phyloP scores from a whole-genome alignment of 2,329 filamentous ascomycete genomes.

The Trichoderma asperellum region DNA sequence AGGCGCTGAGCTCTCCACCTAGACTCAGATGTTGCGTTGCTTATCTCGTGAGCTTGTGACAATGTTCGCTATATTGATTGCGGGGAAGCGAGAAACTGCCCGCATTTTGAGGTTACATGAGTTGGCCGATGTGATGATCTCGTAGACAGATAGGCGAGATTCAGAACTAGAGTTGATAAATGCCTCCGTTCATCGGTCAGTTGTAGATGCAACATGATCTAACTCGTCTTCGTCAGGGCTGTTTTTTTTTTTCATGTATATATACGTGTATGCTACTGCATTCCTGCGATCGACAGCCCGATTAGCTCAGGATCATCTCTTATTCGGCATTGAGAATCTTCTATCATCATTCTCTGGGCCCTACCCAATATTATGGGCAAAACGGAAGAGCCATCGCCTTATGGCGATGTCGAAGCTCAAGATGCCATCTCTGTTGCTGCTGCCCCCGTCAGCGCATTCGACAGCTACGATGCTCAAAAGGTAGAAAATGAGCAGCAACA shows the following conservation, averaged over 20 bases:
- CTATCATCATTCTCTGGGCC: neutral
- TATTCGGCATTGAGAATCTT: neutral
- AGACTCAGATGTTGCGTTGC: neutral
- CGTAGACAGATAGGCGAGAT: neutral
- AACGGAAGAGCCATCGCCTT: constrained; percentile 7
- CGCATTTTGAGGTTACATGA: constrained; percentile 16
- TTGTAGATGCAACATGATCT: neutral
- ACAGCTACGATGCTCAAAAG: constrained; percentile 16
- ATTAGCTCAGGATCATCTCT: no score
- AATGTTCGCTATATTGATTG: neutral
- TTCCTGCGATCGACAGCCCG: neutral
- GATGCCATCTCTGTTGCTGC: constrained; percentile 22
- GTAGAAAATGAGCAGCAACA: constrained; percentile 36
- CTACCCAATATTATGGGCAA: neutral
- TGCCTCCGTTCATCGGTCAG: neutral
- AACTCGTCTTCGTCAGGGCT: neutral
- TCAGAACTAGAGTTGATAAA: neutral
- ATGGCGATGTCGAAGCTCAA: constrained; percentile 22
- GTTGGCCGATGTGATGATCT: constrained; percentile 21
- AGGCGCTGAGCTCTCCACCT: neutral
- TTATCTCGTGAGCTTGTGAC: neutral
- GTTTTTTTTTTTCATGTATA: neutral
- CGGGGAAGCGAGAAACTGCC: constrained; percentile 11
- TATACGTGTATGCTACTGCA: neutral
- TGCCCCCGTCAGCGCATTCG: constrained; percentile 1